Conservation (phyloP, 805 yeast species). For the Lachancea thermotolerans region DNA sequence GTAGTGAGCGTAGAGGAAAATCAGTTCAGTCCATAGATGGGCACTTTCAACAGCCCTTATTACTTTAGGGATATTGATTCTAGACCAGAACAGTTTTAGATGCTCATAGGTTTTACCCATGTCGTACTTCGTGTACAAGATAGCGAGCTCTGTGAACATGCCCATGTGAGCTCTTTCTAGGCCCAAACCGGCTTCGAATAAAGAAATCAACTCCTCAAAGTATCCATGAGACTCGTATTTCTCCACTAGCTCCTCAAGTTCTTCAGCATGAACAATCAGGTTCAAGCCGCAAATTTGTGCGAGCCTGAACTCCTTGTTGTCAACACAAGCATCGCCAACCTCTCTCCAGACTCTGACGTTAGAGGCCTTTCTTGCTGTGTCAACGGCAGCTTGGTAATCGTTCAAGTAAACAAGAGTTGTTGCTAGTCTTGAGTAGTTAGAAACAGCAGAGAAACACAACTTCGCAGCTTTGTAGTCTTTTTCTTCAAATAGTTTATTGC, state of each 20-base stretch:
- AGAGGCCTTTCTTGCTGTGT: slow-evolving; percentile 97
- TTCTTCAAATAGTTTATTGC: slow-evolving; percentile 79
- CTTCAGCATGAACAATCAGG: slow-evolving; percentile 95
- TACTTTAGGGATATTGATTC: slow-evolving; percentile 95
- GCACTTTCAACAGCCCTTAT: slow-evolving; percentile 89
- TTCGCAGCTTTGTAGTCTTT: slow-evolving; percentile 90
- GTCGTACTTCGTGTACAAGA: slow-evolving; percentile 81
- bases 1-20: slow-evolving; percentile 94
- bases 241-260: slow-evolving; percentile 78
- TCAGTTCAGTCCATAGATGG: slow-evolving; percentile 93
- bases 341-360: slow-evolving; percentile 94
- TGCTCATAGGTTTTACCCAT: slow-evolving; percentile 94
- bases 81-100: slow-evolving; percentile 94
- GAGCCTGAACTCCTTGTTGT: slow-evolving; percentile 86
- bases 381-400: slow-evolving; percentile 95
- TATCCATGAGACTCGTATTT: slow-evolving; percentile 87
- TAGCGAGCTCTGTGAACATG: slow-evolving; percentile 95
- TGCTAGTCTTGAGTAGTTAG: slow-evolving; percentile 93
- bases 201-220: slow-evolving; percentile 82
- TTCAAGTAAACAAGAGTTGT: slow-evolving; percentile 89
- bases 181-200: slow-evolving; percentile 92
- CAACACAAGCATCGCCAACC: slow-evolving; percentile 94
- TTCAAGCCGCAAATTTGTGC: slow-evolving; percentile 99
- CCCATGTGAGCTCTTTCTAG: slow-evolving; percentile 99
- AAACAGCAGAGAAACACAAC: slow-evolving; percentile 72